A percentile compares a stretch with the other conserved stretches of the same genome.
These are phyloP conservation scores for Ustilago vetiveriae DNA, from an alignment of 1,284 basidiomycete genomes.

Conservation along the genomic window DNA sequence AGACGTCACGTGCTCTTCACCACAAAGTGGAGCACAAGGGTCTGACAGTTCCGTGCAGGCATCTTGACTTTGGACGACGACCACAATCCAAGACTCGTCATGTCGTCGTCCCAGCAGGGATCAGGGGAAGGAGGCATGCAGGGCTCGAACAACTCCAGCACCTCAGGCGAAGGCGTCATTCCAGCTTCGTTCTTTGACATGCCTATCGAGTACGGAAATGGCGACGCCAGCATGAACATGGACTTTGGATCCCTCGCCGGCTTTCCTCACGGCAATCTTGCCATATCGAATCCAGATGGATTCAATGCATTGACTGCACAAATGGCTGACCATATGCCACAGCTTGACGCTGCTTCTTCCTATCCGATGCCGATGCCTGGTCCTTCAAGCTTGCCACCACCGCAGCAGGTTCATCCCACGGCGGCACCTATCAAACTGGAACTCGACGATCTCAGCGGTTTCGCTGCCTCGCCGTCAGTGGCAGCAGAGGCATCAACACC, in stretches of 20 bases:
- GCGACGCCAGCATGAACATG: constrained; percentile 10
- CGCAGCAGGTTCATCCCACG: constrained; percentile 1
- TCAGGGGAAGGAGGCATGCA: constrained; percentile 8
- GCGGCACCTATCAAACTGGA: constrained; percentile 18
- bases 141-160: constrained; percentile 4
- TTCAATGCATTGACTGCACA: constrained; percentile 31
- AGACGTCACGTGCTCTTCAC: neutral
- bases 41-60: neutral
- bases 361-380: neutral
- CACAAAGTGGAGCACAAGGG: constrained; percentile 14
- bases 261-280: constrained; percentile 5
- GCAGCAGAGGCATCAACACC: constrained; percentile 11
- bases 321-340: constrained; percentile 23
- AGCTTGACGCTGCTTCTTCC: neutral
- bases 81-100: too few species aligned
- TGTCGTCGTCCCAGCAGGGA: constrained; percentile 18
- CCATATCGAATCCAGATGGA: constrained; percentile 19
- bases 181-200: constrained; percentile 45
- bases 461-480: constrained; percentile 12
- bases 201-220: constrained; percentile 31
- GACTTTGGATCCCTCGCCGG: constrained; percentile 22
- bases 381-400: neutral
- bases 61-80: neutral
- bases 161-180: constrained; percentile 24
- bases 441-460: constrained; percentile 11